Conservation (phyloP, 257 asterid genomes). For the Jasminum sambac region DNA sequence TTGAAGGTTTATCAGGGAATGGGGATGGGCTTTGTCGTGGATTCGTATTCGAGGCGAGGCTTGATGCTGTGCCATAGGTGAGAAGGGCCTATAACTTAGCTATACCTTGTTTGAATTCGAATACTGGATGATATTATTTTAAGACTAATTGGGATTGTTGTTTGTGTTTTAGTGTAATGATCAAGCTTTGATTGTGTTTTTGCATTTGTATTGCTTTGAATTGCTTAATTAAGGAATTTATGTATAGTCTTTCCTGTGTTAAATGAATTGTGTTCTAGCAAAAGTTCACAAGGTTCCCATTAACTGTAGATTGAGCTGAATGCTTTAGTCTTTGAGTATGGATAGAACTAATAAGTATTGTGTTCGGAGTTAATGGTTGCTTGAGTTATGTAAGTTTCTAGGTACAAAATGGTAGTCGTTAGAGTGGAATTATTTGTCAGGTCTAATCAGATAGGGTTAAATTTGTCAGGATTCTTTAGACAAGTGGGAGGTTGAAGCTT, state of each 20-base stretch:
- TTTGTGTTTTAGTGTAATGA: not conserved
- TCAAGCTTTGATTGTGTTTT: not conserved
- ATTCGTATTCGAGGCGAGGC: slow-evolving; percentile 74
- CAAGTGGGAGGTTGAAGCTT: not conserved
- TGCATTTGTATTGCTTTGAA: slow-evolving; percentile 1
- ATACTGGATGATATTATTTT: slow-evolving; percentile 18
- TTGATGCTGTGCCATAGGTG: slow-evolving; percentile 53
- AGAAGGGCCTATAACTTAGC: slow-evolving; percentile 14
- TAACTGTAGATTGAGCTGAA: not conserved
- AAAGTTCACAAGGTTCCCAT: not conserved
- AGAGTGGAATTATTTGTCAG: not conserved
- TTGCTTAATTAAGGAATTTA: not conserved
- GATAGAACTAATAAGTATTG: not conserved
- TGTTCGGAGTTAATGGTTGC: not conserved
- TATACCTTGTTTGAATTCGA: slow-evolving; percentile 22
- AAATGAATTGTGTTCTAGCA: not conserved
- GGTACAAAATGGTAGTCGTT: not conserved
- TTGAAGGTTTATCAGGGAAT: slow-evolving; percentile 73
- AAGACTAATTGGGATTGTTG: not conserved
- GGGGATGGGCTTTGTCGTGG: slow-evolving; percentile 91
- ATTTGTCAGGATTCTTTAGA: not conserved
- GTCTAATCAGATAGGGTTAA: not conserved
- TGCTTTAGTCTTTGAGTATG: not conserved
- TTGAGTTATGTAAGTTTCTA: not conserved
- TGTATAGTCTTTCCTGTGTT: not conserved